Base-by-base conservation (phyloP, 257 asterid genomes). In the Mitragyna speciosa region DNA sequence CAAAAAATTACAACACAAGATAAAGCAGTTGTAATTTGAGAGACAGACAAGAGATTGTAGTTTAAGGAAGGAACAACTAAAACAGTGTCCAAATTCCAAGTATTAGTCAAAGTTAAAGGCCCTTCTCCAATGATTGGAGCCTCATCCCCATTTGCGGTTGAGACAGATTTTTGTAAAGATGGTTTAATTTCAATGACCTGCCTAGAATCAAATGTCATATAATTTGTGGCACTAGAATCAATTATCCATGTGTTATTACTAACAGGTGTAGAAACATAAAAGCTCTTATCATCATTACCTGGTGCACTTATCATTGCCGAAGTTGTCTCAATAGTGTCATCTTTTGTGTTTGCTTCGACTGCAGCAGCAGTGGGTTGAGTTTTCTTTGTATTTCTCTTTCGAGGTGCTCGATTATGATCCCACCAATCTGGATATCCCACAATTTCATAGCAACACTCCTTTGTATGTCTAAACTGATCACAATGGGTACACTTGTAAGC, bases 1-100 rank as follows among this genome's bases (percentile, higher is more conserved):
- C 75, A 80, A 73, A 74, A 73, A 45, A 80, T 49, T 1, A 66
- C 75, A 80, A 80, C 58, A 72, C 66, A 79, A 79, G 1, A 80
- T 39, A 80, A 66, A 14, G 73, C 3, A 1, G 15, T 59, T 5
- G 41, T 54, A 19, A 75, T 75, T 28, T 68, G 72, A 12, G 49
- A 68, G 7, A 68, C 49, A 12, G 72, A 68, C 7, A 75, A 58
- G 17, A 54, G 36, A 7, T 75, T 75, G 56, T 75, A 59, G 30
- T 75, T n/a, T 51, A 52, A 10, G 0, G 59, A 52, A 16, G 9
- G 49, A 33, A 17, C 48, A 5, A 33, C 14, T 33, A 9, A 39
- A 19, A 43, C 47, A 33, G 30, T 36, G 31, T 75, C 80, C 7
- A 80, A 19, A n/a, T 66, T 33, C 10, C 74, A 26, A 16, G 20